Evolutionary conservation across 148 eudicot species (phyloP).

Genomic region (Vaccinium corymbosum): DNA sequence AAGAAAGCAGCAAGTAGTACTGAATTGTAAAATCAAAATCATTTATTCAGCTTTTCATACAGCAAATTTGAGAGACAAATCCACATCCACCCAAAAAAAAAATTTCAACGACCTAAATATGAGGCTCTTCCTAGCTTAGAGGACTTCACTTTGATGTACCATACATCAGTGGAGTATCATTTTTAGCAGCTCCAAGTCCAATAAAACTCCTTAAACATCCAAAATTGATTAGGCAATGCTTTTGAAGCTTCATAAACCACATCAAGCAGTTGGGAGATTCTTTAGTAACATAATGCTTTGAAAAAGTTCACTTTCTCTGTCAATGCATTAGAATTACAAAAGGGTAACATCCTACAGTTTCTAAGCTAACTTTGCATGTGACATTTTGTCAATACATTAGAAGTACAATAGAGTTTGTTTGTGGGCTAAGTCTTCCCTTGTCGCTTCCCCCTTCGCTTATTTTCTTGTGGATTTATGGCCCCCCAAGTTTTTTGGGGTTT

Average conservation of each 20-base stretch:
- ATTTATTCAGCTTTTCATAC: not conserved
- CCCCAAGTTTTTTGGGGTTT: not conserved
- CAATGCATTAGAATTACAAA: not conserved
- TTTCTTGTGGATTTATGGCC: no score
- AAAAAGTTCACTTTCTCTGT: not conserved
- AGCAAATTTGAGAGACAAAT: not conserved
- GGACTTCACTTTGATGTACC: not conserved
- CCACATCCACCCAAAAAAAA: not conserved
- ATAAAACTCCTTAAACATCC: not conserved
- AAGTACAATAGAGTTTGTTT: not conserved
- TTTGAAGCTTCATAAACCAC: not conserved
- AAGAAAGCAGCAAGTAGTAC: not conserved
- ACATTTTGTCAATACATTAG: not conserved
- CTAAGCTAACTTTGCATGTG: not conserved
- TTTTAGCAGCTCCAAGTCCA: not conserved
- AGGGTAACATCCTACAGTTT: not conserved
- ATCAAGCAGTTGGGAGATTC: not conserved
- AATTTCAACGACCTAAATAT: not conserved
- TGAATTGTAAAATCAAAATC: not conserved
- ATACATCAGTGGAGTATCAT: not conserved
- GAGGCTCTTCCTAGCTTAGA: not conserved
- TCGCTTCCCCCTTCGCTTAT: not conserved
- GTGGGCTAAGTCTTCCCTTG: not conserved
- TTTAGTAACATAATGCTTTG: not conserved
- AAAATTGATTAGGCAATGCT: not conserved